Percentiles rank a stretch among this genome's conserved stretches.
Evolutionary conservation across 371 early-diverging fungal genomes (phyloP).

Genomic region (Mucor racemosus): DNA sequence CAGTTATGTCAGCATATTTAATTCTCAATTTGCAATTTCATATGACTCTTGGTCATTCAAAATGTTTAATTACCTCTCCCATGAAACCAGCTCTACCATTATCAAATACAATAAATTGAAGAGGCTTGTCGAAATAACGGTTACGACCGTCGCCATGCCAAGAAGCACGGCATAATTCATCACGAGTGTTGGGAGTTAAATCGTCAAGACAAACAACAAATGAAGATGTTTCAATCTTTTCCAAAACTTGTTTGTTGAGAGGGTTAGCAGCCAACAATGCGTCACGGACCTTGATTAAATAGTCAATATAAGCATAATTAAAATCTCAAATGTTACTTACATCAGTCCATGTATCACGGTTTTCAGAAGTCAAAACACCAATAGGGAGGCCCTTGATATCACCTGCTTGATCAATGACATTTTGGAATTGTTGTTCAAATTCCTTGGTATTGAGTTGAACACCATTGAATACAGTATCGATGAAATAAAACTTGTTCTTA

Average conservation of each 20-base stretch:
- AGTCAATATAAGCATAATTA: neutral
- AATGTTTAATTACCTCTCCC: constrained; percentile 70
- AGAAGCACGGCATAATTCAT: constrained; percentile 79
- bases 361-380: constrained; percentile 89
- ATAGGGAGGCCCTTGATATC: constrained; percentile 73
- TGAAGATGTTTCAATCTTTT: constrained; percentile 81
- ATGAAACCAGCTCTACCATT: constrained; percentile 96
- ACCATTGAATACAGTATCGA: constrained; percentile 81
- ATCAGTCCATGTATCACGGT: constrained; percentile 94
- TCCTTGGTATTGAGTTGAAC: constrained; percentile 83
- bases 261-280: constrained; percentile 67
- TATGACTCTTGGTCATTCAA: constrained; percentile 7
- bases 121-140: constrained; percentile 92
- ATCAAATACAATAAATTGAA: constrained; percentile 93
- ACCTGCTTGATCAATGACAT: constrained; percentile 80
- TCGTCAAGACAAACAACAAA: constrained; percentile 92
- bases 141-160: constrained; percentile 96
- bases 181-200: constrained; percentile 79
- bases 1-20: constrained; percentile 11
- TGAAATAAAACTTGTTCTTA: constrained; percentile 87
- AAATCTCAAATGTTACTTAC: constrained; percentile 40
- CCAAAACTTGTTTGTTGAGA: constrained; percentile 72
- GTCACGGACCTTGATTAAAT: constrained; percentile 52
- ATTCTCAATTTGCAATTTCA: neutral
- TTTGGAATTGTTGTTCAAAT: constrained; percentile 76